These are phyloP conservation scores for Chrysanthemum seticuspe DNA, from an alignment of 129 eudicot genomes.

Conservation along the genomic window DNA sequence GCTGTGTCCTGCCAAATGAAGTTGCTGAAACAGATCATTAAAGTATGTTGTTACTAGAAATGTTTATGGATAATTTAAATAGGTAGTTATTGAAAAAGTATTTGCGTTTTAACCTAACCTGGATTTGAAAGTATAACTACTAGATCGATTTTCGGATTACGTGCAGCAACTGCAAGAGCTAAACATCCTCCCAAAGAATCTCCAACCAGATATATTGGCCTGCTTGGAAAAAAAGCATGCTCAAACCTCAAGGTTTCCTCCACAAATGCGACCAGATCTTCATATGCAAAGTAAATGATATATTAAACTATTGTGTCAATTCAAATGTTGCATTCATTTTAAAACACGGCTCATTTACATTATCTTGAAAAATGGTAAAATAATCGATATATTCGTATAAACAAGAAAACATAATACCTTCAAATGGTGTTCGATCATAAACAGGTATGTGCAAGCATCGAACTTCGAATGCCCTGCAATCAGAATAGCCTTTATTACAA, in stretches of 20 bases:
- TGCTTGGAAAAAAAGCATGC: constrained; percentile 70
- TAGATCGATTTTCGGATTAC: constrained; percentile 67
- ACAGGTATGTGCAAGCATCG: constrained; percentile 91
- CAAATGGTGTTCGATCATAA: constrained; percentile 78
- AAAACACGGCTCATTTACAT: background rate
- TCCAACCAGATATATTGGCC: constrained; percentile 82
- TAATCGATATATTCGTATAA: constrained; percentile 12
- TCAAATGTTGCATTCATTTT: background rate
- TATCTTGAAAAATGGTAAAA: background rate
- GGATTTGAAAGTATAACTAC: constrained; percentile 80
- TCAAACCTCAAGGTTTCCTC: constrained; percentile 67
- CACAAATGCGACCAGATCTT: constrained; percentile 66
- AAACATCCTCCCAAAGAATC: constrained; percentile 93
- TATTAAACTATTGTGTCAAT: background rate
- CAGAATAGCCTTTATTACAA: constrained; percentile 23
- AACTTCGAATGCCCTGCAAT: constrained; percentile 77
- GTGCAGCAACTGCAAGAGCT: constrained; percentile 92
- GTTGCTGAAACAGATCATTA: constrained; percentile 73
- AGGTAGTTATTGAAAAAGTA: background rate
- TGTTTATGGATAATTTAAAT: background rate
- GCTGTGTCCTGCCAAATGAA: constrained; percentile 84
- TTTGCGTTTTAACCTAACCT: constrained; percentile 42
- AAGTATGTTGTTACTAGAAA: constrained; percentile 29
- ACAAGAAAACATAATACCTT: constrained; percentile 47
- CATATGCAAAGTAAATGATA: constrained; percentile 16